These are phyloP conservation scores for Physaria fendleri DNA, from an alignment of 345 rosid genomes.

Conservation along the genomic window DNA sequence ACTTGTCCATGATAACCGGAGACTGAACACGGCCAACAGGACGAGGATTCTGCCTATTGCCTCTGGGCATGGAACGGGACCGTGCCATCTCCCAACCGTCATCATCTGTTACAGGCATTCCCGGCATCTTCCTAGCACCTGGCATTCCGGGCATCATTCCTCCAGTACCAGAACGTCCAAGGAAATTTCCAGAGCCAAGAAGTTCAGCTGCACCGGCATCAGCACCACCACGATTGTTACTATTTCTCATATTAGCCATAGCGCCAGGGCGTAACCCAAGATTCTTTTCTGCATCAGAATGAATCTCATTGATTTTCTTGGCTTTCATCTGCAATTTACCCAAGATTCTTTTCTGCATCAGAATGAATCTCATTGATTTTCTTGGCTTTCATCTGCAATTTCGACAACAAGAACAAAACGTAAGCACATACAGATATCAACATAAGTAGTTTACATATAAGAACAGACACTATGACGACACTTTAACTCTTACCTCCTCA, in stretches of 20 bases:
- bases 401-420: too few relatives aligned
- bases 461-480: too few relatives aligned
- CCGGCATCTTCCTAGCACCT: constrained; percentile 68
- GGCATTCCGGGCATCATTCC: constrained; percentile 99
- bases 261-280: constrained; percentile 92
- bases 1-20: constrained; percentile 34
- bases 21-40: constrained; percentile 45
- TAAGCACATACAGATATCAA: too few relatives aligned
- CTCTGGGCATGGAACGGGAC: constrained; percentile 61
- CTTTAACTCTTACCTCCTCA: too few relatives aligned
- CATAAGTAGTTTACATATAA: too few relatives aligned
- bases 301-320: constrained; percentile 89
- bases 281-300: constrained; percentile 82
- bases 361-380: constrained; percentile 89
- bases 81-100: constrained; percentile 68
- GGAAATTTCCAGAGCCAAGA: constrained; percentile 39
- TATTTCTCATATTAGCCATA: constrained; percentile 45
- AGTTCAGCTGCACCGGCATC: constrained; percentile 39
- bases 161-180: constrained; percentile 67
- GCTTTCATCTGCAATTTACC: too few relatives aligned
- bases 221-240: constrained; percentile 41
- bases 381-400: too few relatives aligned
- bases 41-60: constrained; percentile 45
- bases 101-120: constrained; percentile 49
- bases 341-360: constrained; percentile 85